phyloP scores from a whole-genome alignment of 176 grass and related monocot species.

The Musa troglodytarum region DNA sequence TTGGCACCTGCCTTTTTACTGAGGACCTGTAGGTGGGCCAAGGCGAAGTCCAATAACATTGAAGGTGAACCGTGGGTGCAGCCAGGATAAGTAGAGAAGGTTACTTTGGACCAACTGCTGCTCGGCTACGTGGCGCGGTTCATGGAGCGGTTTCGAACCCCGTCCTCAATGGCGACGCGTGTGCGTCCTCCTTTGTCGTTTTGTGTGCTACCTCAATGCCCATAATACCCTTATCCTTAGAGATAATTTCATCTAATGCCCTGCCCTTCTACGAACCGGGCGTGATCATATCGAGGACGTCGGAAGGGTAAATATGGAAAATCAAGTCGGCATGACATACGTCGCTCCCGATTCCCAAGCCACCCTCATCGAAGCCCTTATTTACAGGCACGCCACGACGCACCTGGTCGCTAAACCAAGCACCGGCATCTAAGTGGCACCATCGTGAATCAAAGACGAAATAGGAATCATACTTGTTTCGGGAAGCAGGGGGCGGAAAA shows the following conservation, averaged over 20 bases:
- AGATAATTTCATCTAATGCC: neutral
- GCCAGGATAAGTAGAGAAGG: neutral
- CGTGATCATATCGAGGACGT: too few species aligned
- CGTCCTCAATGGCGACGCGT: constrained; percentile 2
- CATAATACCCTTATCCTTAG: neutral
- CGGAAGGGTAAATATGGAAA: neutral
- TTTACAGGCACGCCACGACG: neutral
- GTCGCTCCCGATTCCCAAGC: neutral
- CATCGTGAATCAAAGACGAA: too few species aligned
- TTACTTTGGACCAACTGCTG: neutral
- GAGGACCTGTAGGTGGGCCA: too few species aligned
- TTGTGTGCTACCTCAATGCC: neutral
- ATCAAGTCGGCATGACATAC: neutral
- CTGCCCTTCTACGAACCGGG: neutral
- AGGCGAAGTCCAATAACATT: too few species aligned
- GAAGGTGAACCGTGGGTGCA: too few species aligned
- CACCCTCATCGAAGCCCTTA: neutral
- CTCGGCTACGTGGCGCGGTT: neutral
- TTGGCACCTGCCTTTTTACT: too few species aligned
- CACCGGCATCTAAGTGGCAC: too few species aligned
- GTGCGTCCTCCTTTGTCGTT: neutral
- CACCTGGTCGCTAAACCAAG: neutral
- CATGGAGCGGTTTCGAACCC: constrained; percentile 8
- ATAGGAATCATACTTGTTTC: neutral
- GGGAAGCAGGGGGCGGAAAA: neutral